phyloP scores from a whole-genome alignment of 2,329 filamentous ascomycete species.

The Celoporthe dispersa region DNA sequence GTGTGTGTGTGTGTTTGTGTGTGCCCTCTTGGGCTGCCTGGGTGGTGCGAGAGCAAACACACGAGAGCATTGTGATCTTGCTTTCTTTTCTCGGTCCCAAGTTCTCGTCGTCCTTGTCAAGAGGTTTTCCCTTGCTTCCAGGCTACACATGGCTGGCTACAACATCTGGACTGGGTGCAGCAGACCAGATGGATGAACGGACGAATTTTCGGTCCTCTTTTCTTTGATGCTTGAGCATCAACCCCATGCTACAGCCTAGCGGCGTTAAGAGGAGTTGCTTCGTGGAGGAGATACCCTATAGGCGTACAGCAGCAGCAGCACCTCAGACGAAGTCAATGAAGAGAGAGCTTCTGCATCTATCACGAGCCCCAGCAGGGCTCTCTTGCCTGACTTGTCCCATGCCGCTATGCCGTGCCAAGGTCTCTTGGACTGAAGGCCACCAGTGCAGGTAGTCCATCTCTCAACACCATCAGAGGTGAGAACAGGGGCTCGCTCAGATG shows the following conservation, averaged over 20 bases:
- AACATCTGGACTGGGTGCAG: not conserved
- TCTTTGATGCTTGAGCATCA: not conserved
- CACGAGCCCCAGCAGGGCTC: no score
- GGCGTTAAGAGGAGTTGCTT: conserved; percentile 3
- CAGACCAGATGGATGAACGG: not conserved
- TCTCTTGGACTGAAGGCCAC: not conserved
- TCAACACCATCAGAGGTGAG: not conserved
- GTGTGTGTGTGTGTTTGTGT: not conserved
- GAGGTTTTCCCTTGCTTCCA: not conserved
- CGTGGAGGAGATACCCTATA: conserved; percentile 12
- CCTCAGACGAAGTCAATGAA: not conserved
- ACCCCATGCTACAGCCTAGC: not conserved
- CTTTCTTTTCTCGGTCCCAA: not conserved
- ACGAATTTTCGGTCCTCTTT: not conserved
- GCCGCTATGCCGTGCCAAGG: not conserved
- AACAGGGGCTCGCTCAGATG: not conserved
- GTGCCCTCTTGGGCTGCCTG: not conserved
- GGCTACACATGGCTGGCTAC: not conserved
- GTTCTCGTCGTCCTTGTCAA: not conserved
- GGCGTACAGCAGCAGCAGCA: not conserved
- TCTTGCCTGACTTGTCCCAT: not conserved
- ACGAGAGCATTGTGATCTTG: not conserved
- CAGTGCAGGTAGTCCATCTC: not conserved
- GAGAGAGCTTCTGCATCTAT: not conserved
- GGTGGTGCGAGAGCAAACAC: not conserved